A percentile compares a stretch with the other conserved stretches of the same genome.
These are phyloP conservation scores for Spirogloea muscicola DNA, from an alignment of 139 green algal species.

Conservation along the genomic window DNA sequence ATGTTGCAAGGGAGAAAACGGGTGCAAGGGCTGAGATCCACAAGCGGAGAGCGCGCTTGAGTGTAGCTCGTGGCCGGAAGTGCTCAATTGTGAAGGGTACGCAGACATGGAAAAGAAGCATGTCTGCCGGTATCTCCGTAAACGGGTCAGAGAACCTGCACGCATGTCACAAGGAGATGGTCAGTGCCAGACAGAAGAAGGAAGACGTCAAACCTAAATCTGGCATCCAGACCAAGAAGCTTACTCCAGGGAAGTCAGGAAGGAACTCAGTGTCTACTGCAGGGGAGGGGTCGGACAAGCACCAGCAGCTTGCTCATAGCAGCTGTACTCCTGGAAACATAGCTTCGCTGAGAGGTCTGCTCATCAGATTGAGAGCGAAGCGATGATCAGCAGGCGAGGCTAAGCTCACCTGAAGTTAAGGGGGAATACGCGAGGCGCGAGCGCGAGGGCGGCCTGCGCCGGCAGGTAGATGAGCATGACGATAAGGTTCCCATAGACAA, in stretches of 20 bases:
- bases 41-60: constrained; percentile 23
- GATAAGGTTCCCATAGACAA: constrained; percentile 48
- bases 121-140: constrained; percentile 36
- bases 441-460: constrained; percentile 8
- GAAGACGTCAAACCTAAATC: too few species aligned
- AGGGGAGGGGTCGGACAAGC: too few species aligned
- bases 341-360: too few species aligned
- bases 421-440: constrained; percentile 36
- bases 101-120: constrained; percentile 47
- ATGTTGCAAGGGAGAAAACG: constrained; percentile 4
- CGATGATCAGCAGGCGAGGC: background rate
- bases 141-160: constrained; percentile 44
- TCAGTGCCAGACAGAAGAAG: background rate
- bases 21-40: constrained; percentile 11
- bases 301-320: too few species aligned
- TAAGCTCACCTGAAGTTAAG: constrained; percentile 35
- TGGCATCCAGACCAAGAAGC: too few species aligned
- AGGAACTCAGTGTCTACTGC: too few species aligned
- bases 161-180: too few species aligned
- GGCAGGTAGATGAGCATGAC: constrained; percentile 50
- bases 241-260: too few species aligned
- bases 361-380: too few species aligned
- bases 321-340: too few species aligned
- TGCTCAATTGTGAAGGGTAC: constrained; percentile 49
- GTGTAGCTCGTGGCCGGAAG: constrained; percentile 20